Conservation (phyloP, 108 stramenopile genomes). For the Nannochloropsis gaditana region DNA sequence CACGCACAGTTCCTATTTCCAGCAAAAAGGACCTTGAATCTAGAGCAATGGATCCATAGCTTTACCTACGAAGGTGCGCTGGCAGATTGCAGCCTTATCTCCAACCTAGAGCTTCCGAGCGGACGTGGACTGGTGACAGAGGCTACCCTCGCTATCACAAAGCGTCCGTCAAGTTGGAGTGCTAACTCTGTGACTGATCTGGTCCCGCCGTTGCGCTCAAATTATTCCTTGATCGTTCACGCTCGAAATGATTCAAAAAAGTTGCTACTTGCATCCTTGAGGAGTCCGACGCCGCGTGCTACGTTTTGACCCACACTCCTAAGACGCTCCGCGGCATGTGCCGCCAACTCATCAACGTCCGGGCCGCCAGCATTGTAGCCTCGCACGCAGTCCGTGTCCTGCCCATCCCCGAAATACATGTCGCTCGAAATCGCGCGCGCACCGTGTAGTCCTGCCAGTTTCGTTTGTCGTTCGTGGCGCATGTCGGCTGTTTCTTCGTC, state of each 20-base stretch:
- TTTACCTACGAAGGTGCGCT: too few relatives aligned
- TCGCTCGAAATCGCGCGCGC: not conserved
- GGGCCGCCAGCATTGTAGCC: not conserved
- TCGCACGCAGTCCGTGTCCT: not conserved
- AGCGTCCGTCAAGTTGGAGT: too few relatives aligned
- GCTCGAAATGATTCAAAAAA: slow-evolving; percentile 13
- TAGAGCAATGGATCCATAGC: too few relatives aligned
- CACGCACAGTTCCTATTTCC: too few relatives aligned
- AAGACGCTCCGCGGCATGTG: not conserved
- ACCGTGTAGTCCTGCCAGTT: slow-evolving; percentile 30
- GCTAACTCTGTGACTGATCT: too few relatives aligned
- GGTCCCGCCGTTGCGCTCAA: too few relatives aligned
- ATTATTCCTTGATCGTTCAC: not conserved
- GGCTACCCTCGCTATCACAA: too few relatives aligned
- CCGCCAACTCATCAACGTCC: not conserved
- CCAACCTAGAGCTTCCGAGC: too few relatives aligned
- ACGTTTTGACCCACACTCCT: not conserved
- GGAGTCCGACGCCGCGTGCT: not conserved
- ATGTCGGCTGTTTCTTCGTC: not conserved
- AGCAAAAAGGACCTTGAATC: too few relatives aligned
- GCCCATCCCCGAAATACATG: slow-evolving; percentile 15
- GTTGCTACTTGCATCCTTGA: slow-evolving; percentile 8
- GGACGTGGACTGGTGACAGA: too few relatives aligned
- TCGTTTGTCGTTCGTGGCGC: not conserved
- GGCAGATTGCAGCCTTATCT: too few relatives aligned